phyloP scores from a whole-genome alignment of 78 protist species.

The Bodo saltans region DNA sequence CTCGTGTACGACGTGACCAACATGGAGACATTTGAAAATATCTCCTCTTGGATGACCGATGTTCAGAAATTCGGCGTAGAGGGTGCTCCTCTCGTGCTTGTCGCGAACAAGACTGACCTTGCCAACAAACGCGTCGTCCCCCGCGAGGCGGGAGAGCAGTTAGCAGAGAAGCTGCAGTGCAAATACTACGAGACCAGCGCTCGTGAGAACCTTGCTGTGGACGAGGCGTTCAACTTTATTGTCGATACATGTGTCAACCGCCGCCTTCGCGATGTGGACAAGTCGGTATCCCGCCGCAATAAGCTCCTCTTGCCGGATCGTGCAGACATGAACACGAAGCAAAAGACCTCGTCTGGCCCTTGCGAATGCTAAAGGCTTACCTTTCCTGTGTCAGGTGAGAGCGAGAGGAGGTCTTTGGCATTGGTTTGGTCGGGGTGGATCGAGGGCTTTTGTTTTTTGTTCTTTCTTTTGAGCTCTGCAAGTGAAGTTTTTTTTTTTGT shows the following conservation, averaged over 20 bases:
- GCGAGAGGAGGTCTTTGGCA: no score
- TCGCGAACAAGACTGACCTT: conserved; percentile 46
- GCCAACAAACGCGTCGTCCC: background rate
- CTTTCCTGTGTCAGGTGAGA: no score
- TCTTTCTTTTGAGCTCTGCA: no score
- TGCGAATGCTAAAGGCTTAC: no score
- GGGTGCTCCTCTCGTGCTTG: background rate
- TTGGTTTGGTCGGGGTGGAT: no score
- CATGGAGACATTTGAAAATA: conserved; percentile 46
- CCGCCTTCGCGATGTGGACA: background rate
- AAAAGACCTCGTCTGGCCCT: no score
- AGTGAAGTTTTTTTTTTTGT: no score
- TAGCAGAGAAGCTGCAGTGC: background rate
- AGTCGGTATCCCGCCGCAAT: no score
- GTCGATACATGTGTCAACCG: background rate
- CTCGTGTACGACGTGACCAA: conserved; percentile 52
- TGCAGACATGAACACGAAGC: no score
- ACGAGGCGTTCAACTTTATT: background rate
- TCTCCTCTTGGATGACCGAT: conserved; percentile 37
- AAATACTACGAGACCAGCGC: background rate
- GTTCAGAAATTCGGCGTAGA: conserved; percentile 11
- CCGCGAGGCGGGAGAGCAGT: background rate
- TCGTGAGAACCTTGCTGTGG: background rate
- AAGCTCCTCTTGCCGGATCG: no score
- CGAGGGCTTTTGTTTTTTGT: no score